Evolutionary conservation across 2,329 filamentous ascomycete genomes (phyloP), one percentile per base, ranked within the genome.

Genomic region (Monilinia fructicola): DNA sequence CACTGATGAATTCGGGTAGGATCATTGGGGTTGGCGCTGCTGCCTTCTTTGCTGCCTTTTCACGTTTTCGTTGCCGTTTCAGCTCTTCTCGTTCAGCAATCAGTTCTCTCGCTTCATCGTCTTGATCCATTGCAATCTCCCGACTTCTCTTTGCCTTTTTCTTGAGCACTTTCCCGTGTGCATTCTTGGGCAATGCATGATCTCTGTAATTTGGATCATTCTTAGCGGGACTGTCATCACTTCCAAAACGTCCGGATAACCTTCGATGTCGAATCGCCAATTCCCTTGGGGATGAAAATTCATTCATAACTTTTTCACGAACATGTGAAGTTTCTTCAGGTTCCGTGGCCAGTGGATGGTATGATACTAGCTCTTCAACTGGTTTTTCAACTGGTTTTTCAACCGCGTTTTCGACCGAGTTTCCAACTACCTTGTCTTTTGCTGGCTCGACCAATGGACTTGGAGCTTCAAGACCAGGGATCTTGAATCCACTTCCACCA

Each of bases 1-100:
- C 89, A 73, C 87, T 95, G 78, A 99, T 96, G 73, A 92, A 96
- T 75, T 97, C 92, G 0, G 96, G 96, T 28, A 99, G 81, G 64
- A 89, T 85, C 55, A 99, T 90, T 1, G 83, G 84, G 2, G 84
- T 85, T 7, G 81, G 77, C n/a, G 79, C 77, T 46, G 77, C 74
- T 42, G 76, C 68, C 78, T 77, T 75, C 78, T 77, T 68, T 78
- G 79, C 71, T 78, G 78, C 73, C 77, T 74, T 71, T 76, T 78
- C 74, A 72, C 76, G 76, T 76, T 79, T 76, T 68, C 76, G 72
- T 56, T 77, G 72, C 66, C 79, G 79, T 69, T 78, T 81, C 53
- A 78, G 74, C 67, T 80, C 79, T 70, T 81, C 82, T 54, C 75
- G 72, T 52, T 80, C 76, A 50, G 77, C 54, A 73, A 42, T 73